Conservation (phyloP, 495 filamentous ascomycete species). For the Tuber umbilicatum region DNA sequence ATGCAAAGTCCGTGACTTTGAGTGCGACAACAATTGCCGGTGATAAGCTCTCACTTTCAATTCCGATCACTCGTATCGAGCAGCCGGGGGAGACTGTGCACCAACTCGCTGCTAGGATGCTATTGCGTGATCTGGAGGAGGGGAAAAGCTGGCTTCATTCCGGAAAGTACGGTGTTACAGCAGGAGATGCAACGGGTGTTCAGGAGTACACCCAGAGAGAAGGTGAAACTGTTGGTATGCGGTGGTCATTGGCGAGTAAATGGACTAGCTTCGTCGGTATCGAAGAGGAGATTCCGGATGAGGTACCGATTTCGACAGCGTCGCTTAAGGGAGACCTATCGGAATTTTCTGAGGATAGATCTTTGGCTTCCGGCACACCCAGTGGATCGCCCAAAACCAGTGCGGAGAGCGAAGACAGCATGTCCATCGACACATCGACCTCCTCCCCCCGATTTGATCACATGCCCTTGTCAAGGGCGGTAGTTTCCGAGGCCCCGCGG, state of each 20-base stretch:
- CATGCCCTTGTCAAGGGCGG: no score
- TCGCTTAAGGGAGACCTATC: neutral
- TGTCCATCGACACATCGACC: neutral
- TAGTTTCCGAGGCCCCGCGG: neutral
- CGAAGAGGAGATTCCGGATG: conserved; percentile 39
- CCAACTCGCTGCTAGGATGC: conserved; percentile 62
- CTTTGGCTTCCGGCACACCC: neutral
- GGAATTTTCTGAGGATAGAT: neutral
- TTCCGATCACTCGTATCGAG: conserved; percentile 51
- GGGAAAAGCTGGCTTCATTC: conserved; percentile 58
- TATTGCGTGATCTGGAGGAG: conserved; percentile 60
- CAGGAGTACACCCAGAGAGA: conserved; percentile 56
- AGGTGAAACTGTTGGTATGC: conserved; percentile 56
- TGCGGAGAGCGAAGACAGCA: no score
- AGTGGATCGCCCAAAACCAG: neutral
- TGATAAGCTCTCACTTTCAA: conserved; percentile 52
- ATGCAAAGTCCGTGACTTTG: conserved; percentile 53
- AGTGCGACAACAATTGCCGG: conserved; percentile 51
- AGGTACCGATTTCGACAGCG: conserved; percentile 1
- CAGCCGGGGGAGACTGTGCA: conserved; percentile 56
- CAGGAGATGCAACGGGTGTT: conserved; percentile 48
- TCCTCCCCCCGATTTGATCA: neutral
- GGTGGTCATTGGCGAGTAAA: conserved; percentile 59
- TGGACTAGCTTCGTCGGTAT: conserved; percentile 67
- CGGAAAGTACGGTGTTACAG: neutral